Percentiles rank a stretch among this genome's conserved stretches.
These are phyloP conservation scores for Penicillium sp. DNA, from an alignment of 2,329 filamentous ascomycete genomes.

Conservation along the genomic window DNA sequence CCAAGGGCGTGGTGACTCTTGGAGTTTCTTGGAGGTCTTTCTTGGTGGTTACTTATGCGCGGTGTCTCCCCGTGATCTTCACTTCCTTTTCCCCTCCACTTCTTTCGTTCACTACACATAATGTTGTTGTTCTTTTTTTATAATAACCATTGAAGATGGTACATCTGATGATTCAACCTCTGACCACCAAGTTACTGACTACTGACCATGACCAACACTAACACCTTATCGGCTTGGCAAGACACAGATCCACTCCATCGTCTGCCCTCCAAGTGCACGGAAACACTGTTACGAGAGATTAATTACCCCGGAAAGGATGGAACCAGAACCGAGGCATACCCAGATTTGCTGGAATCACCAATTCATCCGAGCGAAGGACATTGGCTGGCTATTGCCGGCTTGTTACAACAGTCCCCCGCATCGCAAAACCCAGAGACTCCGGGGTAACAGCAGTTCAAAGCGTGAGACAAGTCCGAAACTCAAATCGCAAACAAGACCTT, in stretches of 20 bases:
- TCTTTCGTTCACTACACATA: not conserved
- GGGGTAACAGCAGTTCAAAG: conserved; percentile 10
- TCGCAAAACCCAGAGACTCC: conserved; percentile 3
- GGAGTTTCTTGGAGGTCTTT: conserved; percentile 1
- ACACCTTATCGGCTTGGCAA: conserved; percentile 18
- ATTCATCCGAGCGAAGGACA: not conserved
- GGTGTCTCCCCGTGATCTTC: not conserved
- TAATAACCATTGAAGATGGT: not conserved
- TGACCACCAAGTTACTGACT: not conserved
- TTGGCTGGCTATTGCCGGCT: conserved; percentile 14
- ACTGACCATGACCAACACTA: conserved; percentile 11
- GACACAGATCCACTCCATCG: conserved; percentile 20
- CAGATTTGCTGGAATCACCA: not conserved
- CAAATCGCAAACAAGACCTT: not conserved
- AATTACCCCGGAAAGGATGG: conserved; percentile 24
- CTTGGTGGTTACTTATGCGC: conserved; percentile 1
- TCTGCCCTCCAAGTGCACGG: not conserved
- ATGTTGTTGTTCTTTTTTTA: not conserved
- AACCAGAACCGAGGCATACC: not conserved
- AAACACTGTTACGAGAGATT: conserved; percentile 24
- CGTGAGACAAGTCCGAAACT: conserved; percentile 10
- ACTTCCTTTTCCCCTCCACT: not conserved
- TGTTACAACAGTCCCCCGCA: not conserved
- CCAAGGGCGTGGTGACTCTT: conserved; percentile 8
- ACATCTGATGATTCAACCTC: not conserved